A percentile compares a stretch with the other conserved stretches of the same genome.
Evolutionary conservation across 1,284 basidiomycete species (phyloP).

Genomic region (Sporisorium sorghi): DNA sequence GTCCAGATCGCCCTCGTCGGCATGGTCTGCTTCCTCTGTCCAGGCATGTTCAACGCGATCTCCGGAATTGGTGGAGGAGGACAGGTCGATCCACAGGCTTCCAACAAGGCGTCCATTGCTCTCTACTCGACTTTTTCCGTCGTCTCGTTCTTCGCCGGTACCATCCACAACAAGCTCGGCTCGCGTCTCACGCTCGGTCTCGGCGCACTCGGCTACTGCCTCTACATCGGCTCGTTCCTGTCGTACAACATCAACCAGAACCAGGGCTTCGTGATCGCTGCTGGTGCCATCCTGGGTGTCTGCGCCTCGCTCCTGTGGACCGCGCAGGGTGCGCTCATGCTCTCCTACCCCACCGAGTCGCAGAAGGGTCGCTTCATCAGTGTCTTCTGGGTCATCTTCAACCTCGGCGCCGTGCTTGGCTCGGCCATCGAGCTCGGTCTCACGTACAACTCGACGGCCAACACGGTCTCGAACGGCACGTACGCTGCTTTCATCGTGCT

Average conservation of each 20-base stretch:
- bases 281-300: constrained; percentile 83
- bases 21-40: constrained; percentile 70
- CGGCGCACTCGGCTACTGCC: constrained; percentile 73
- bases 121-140: constrained; percentile 64
- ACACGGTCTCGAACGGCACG: constrained; percentile 50
- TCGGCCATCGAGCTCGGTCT: constrained; percentile 75
- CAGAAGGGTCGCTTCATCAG: constrained; percentile 79
- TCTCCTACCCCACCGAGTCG: constrained; percentile 80
- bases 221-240: constrained; percentile 80
- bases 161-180: constrained; percentile 76
- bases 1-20: constrained; percentile 42
- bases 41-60: constrained; percentile 74
- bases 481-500: constrained; percentile 60
- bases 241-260: constrained; percentile 69
- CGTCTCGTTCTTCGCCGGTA: constrained; percentile 76
- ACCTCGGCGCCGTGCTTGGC: constrained; percentile 77
- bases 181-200: constrained; percentile 78
- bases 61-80: constrained; percentile 73
- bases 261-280: constrained; percentile 73
- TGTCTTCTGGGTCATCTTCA: constrained; percentile 79
- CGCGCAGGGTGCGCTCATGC: constrained; percentile 81
- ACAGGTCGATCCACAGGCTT: constrained; percentile 42
- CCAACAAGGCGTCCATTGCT: constrained; percentile 51
- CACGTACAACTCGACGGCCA: constrained; percentile 49
- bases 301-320: constrained; percentile 80